phyloP scores from a whole-genome alignment of 1,284 basidiomycete genomes.

The Leccinum angustisporum region DNA sequence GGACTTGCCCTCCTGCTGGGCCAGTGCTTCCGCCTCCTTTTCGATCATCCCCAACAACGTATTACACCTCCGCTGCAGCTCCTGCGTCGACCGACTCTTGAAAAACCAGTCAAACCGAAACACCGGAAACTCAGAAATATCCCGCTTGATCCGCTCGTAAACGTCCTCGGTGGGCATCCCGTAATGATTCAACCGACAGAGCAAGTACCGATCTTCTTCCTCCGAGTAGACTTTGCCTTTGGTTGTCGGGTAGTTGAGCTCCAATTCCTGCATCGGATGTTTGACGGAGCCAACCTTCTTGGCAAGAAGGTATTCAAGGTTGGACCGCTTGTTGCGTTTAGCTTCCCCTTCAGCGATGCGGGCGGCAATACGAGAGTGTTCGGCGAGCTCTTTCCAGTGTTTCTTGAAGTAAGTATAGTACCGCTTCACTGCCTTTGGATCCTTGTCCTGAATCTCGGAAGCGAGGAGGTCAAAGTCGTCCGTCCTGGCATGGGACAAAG shows the following conservation, averaged over 20 bases:
- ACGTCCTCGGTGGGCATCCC: slow-evolving; percentile 91
- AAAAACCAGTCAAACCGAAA: slow-evolving; percentile 99
- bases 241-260: slow-evolving; percentile 91
- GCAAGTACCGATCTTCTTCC: slow-evolving; percentile 95
- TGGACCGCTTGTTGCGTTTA: slow-evolving; percentile 84
- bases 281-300: slow-evolving; percentile 81
- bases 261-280: slow-evolving; percentile 93
- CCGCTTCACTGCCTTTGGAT: slow-evolving; percentile 73
- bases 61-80: slow-evolving; percentile 87
- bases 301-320: slow-evolving; percentile 73
- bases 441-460: slow-evolving; percentile 86
- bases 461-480: slow-evolving; percentile 79
- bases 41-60: slow-evolving; percentile 90
- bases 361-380: slow-evolving; percentile 79
- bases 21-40: slow-evolving; percentile 77
- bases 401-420: slow-evolving; percentile 91
- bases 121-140: slow-evolving; percentile 94
- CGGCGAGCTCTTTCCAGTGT: slow-evolving; percentile 79
- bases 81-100: slow-evolving; percentile 90
- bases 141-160: slow-evolving; percentile 94
- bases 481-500: slow-evolving; percentile 51
- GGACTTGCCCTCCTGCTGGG: slow-evolving; percentile 65
- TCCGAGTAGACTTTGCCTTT: slow-evolving; percentile 96
- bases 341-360: slow-evolving; percentile 84
- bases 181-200: slow-evolving; percentile 90